Base-by-base conservation (phyloP, 2,329 filamentous ascomycete species). In the Tolypocladium nubicola region DNA sequence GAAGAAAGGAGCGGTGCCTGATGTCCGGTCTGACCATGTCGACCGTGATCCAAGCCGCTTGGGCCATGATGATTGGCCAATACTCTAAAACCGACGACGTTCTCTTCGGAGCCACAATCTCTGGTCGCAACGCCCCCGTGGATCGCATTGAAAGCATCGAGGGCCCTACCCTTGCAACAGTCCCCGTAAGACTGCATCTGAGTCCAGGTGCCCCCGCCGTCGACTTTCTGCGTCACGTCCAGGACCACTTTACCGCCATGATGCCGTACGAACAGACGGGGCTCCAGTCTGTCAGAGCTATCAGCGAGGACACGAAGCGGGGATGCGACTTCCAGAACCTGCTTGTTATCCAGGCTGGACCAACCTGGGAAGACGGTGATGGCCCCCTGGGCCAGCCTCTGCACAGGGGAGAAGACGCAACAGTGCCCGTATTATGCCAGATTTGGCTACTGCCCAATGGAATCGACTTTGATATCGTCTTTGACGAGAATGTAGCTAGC, bases 81-180 rank as follows among this genome's bases (percentile, higher is more conserved):
- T 56, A 62, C 35, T 60, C 63, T 11, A 58, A 53, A 21, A 38
- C 55, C 3, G 52, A 57, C 8, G 63, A 63, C 40, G 59, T 69
- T 1, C 26, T 65, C 2, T 69, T 68, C 40, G 66, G 65, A 1
- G 60, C 59, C 10, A 65, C 65, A 1, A 56, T 68, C 5, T 66
- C 64, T 1, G 69, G 69, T 6, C 64, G 68, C 1, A 60, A 66
- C 14, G 62, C 64, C 2, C 56, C 61, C 0, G 49, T 71, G 8
- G 41, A 52, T 0, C 63, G 63, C 5, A 64, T 71, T 1, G 62
- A 65, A 5, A 56, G 59, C 10, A 61, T 70, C 1, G 57, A 63
- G 7, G 69, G 66, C 1, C 66, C 69, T 4, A 65, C 65, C 0
- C 65, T 71, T 37, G 61, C 64, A 23, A 67, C 66, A 1, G 60